Evolutionary conservation across 306 rosid species (phyloP).

Genomic region (Sechiopsis laciniata): DNA sequence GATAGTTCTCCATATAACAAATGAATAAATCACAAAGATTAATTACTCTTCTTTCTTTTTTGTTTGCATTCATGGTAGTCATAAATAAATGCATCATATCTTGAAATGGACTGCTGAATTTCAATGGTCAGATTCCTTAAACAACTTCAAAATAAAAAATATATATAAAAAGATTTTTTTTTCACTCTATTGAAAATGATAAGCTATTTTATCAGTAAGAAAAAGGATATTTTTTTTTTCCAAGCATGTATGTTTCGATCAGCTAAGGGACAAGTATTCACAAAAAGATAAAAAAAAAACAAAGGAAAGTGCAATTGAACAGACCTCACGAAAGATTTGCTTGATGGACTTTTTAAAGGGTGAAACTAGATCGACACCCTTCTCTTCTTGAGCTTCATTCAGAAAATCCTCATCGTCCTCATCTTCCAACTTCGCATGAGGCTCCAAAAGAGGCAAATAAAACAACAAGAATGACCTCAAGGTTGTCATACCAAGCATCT

Average conservation of each 20-base stretch:
- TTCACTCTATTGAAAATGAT: too few species aligned
- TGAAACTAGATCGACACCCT: constrained; percentile 42
- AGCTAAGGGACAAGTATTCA: neutral
- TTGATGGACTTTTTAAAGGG: constrained; percentile 75
- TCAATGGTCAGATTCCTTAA: too few species aligned
- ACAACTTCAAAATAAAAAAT: too few species aligned
- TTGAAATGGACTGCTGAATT: too few species aligned
- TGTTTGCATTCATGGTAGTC: too few species aligned
- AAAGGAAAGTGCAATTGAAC: constrained; percentile 13
- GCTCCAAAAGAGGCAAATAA: constrained; percentile 81
- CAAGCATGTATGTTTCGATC: neutral
- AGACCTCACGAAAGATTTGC: constrained; percentile 83
- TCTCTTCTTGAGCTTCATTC: constrained; percentile 35
- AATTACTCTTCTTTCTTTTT: too few species aligned
- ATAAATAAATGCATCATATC: too few species aligned
- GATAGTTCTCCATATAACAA: too few species aligned
- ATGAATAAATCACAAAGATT: too few species aligned
- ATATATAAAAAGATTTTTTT: too few species aligned
- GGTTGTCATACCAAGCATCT: constrained; percentile 44
- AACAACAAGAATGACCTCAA: constrained; percentile 62
- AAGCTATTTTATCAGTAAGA: neutral
- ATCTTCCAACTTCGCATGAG: constrained; percentile 55
- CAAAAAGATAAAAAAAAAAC: neutral
- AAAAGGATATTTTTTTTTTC: neutral
- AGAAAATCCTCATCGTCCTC: constrained; percentile 56